Evolutionary conservation across 139 green algal genomes (phyloP).

Genomic region (Dunaliella primolecta): DNA sequence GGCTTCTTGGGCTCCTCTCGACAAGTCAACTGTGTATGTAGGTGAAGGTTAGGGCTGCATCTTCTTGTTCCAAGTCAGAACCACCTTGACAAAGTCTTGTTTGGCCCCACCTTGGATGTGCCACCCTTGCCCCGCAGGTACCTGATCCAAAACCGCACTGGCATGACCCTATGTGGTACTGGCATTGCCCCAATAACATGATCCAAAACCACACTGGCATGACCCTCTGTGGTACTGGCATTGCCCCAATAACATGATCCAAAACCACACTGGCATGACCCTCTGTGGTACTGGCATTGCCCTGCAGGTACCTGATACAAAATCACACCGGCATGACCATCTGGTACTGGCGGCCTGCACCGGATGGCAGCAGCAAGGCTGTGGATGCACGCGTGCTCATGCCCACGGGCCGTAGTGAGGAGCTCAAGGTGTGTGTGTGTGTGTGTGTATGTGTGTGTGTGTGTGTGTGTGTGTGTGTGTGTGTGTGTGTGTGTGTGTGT

Average conservation of each 20-base stretch:
- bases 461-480: not conserved
- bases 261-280: not conserved
- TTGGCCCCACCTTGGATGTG: too few species aligned
- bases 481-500: not conserved
- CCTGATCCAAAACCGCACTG: not conserved
- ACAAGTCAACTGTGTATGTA: too few species aligned
- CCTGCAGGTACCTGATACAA: constrained; percentile 73
- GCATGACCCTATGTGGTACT: not conserved
- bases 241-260: too few species aligned
- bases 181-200: too few species aligned
- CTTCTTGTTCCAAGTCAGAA: too few species aligned
- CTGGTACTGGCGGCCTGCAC: constrained; percentile 65
- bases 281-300: not conserved
- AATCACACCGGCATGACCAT: constrained; percentile 72
- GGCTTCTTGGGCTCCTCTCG: too few species aligned
- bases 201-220: not conserved
- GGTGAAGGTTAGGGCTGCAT: too few species aligned
- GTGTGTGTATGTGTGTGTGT: not conserved
- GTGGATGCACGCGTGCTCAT: constrained; percentile 21
- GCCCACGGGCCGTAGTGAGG: constrained; percentile 32
- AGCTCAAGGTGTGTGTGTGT: constrained; percentile 31
- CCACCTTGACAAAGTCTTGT: too few species aligned
- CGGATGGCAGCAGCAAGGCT: not conserved
- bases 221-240: not conserved
- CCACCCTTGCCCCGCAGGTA: too few species aligned